phyloP scores from a whole-genome alignment of 331 rosid species.

The Erythrophleum ivorense region DNA sequence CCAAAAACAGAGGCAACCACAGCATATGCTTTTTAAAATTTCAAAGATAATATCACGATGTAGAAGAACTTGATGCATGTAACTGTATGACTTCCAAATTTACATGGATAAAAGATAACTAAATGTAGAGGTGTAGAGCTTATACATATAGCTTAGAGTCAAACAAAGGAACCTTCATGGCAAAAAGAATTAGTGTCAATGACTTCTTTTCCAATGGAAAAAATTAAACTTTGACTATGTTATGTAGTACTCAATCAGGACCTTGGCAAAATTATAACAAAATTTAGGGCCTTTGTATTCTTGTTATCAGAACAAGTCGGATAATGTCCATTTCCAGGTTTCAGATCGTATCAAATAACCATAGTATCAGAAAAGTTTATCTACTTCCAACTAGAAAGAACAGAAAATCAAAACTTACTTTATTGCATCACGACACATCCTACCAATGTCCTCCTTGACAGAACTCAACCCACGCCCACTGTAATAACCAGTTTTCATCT shows the following conservation, averaged over 20 bases:
- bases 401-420: constrained; percentile 60
- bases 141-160: constrained; percentile 28
- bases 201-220: background rate
- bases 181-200: background rate
- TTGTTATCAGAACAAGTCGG: constrained; percentile 18
- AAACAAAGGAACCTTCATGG: constrained; percentile 27
- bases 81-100: constrained; percentile 24
- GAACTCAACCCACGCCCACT: constrained; percentile 84
- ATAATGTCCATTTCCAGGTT: constrained; percentile 25
- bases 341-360: constrained; percentile 17
- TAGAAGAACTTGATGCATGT: constrained; percentile 16
- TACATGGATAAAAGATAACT: constrained; percentile 28
- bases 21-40: constrained; percentile 24
- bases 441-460: constrained; percentile 89
- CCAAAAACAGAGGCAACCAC: constrained; percentile 30
- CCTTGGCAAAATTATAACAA: constrained; percentile 14
- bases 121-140: constrained; percentile 34
- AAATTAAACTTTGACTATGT: background rate
- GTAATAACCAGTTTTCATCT: constrained; percentile 83
- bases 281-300: constrained; percentile 17
- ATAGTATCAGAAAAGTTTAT: constrained; percentile 22
- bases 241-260: constrained; percentile 4
- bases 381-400: constrained; percentile 22
- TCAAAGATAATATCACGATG: constrained; percentile 18
- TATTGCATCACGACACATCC: constrained; percentile 98